Evolutionary conservation across 805 yeast species (phyloP).

Genomic region (Wickerhamiella spandovensis): DNA sequence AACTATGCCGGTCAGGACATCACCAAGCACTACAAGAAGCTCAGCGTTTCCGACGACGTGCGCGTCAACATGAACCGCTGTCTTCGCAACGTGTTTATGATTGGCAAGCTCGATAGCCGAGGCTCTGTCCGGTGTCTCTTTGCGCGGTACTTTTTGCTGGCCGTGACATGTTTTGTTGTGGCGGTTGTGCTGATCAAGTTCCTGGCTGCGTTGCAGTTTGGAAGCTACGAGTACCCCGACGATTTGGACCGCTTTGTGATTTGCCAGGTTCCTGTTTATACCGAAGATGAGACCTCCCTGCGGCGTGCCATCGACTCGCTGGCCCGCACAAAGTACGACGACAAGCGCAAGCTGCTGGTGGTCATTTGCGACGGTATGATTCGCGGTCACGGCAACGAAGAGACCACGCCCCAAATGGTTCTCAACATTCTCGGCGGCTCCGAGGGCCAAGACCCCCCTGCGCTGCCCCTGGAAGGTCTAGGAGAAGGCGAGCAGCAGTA

Average conservation of each 20-base stretch:
- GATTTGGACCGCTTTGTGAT: slow-evolving; percentile 29
- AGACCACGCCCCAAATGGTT: slow-evolving; percentile 44
- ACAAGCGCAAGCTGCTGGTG: slow-evolving; percentile 43
- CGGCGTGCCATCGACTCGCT: slow-evolving; percentile 46
- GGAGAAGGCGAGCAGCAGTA: slow-evolving; percentile 52
- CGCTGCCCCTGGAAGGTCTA: slow-evolving; percentile 41
- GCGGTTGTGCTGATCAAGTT: slow-evolving; percentile 26
- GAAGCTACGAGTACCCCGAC: slow-evolving; percentile 24
- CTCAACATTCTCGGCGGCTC: slow-evolving; percentile 42
- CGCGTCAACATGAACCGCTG: slow-evolving; percentile 23
- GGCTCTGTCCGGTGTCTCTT: slow-evolving; percentile 27
- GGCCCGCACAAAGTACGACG: slow-evolving; percentile 45
- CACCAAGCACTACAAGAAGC: slow-evolving; percentile 17
- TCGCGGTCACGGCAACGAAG: slow-evolving; percentile 48
- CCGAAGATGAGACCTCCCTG: slow-evolving; percentile 44
- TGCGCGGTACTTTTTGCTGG: slow-evolving; percentile 31
- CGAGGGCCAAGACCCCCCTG: slow-evolving; percentile 39
- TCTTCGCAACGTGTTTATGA: slow-evolving; percentile 27
- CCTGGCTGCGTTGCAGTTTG: slow-evolving; percentile 30
- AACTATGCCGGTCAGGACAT: slow-evolving; percentile 26
- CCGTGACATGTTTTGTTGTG: slow-evolving; percentile 28
- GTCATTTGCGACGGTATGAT: slow-evolving; percentile 50
- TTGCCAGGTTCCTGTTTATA: slow-evolving; percentile 43
- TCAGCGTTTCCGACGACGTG: slow-evolving; percentile 17
- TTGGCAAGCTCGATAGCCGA: slow-evolving; percentile 29